These are phyloP conservation scores for Dicorynia guianensis DNA, from an alignment of 306 rosid genomes.

Conservation along the genomic window DNA sequence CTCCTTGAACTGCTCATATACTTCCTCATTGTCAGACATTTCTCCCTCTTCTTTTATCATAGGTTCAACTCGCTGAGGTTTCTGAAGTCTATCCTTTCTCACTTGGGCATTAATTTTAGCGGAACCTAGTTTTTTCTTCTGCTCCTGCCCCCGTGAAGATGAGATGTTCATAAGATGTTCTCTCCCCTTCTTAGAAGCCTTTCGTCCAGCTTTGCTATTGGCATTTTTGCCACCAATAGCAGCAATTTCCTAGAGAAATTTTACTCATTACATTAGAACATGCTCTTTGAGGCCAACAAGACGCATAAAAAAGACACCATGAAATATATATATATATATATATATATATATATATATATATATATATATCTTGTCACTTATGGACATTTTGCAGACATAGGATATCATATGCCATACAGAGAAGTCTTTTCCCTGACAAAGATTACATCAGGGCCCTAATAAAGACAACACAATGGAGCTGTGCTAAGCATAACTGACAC, in stretches of 20 bases:
- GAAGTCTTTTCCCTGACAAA: background rate
- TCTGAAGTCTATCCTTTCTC: slow-evolving; percentile 65
- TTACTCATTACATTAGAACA: slow-evolving; percentile 32
- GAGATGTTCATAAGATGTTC: slow-evolving; percentile 59
- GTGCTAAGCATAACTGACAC: background rate
- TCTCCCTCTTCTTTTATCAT: slow-evolving; percentile 97
- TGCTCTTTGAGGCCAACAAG: slow-evolving; percentile 12
- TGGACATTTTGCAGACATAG: slow-evolving; percentile 5
- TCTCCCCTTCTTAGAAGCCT: slow-evolving; percentile 81
- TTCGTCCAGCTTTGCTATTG: slow-evolving; percentile 72
- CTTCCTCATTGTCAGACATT: slow-evolving; percentile 97
- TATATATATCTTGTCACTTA: background rate
- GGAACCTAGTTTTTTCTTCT: slow-evolving; percentile 72
- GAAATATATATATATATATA: no score
- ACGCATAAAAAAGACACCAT: slow-evolving; percentile 22
- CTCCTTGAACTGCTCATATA: slow-evolving; percentile 96
- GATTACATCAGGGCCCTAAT: background rate
- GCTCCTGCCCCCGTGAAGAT: slow-evolving; percentile 55
- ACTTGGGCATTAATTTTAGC: slow-evolving; percentile 56
- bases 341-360: no score
- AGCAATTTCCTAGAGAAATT: slow-evolving; percentile 70
- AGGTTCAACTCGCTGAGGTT: slow-evolving; percentile 77
- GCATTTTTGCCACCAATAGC: slow-evolving; percentile 79
- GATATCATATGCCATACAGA: background rate
- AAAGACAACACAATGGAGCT: background rate